Evolutionary conservation across 768 basidiomycete genomes (phyloP), one percentile per base, ranked within the genome.

Genomic region (Calocybe indica): DNA sequence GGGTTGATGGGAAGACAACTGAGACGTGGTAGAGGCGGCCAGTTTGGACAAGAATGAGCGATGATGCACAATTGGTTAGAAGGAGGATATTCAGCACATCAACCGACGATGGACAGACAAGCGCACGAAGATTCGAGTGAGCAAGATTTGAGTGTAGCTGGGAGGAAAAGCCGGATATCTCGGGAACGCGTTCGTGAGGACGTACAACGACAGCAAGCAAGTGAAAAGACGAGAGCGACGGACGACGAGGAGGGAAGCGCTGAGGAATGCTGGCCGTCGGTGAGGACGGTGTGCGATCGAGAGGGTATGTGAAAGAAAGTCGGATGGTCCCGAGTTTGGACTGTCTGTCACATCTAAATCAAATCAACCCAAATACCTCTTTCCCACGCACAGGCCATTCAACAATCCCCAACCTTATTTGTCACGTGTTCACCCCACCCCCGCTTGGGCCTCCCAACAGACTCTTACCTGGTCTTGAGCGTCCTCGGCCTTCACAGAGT

Each of bases 361-460:
- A 64, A 65, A 69, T 68, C 66, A 66, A 65, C 60, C 57, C 63
- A 62, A 60, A 62, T 61, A 62, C 62, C 41, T 31, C 37, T 40
- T 63, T 71, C 69, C 59, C 72, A 74, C 74, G 74, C 74, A 74
- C 74, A 62, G 72, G 61, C 74, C 73, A 65, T 57, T 62, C 54
- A 74, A 64, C 64, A 66, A 63, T 54, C 58, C 61, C 62, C 56
- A 63, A 63, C 61, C 61, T 62, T 62, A 61, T 53, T 51, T 55
- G 38, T 55, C 71, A 73, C 72, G 67, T 71, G 68, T 12, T 40
- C 13, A 41, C 13, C 36, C 46, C 39, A 39, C 45, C 42, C 42
- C 36, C 50, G 35, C 45, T 45, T 29, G 33, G 35, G 12, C 43
- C 34, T 29, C n/a, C n/a, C n/a, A n/a, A n/a, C n/a, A n/a, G n/a